Evolutionary conservation across 352 stramenopile species (phyloP), one percentile per base, ranked within the genome.

Genomic region (Phytophthora multivora): DNA sequence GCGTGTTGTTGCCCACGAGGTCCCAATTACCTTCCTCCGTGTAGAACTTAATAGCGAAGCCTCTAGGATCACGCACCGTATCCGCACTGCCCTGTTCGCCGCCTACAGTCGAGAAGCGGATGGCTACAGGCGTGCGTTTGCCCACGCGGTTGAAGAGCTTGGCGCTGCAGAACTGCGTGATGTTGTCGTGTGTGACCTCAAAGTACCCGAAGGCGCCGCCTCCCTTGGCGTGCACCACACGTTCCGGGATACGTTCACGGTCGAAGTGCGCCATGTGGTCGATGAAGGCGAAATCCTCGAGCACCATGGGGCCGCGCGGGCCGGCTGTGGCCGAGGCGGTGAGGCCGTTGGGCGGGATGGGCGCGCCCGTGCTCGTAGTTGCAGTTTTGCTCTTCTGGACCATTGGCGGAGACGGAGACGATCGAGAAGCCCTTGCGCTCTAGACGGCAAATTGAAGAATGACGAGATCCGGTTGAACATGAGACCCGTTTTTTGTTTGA

Each of bases 21-120:
- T 98, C 93, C 87, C 92, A 98, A 71, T 98, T 97, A 23, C 93
- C 93, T 46, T 98, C 90, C 53, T 97, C 85, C 28, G 90, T 97
- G 79, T 98, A 97, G 56, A 98, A 97, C 71, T 98, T 98, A 36
- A 98, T 77, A 4, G 93, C 89, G 65, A 97, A 98, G 2, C 93
- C 93, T 16, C 93, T 76, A 3, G 89, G 88, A 59, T 98, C 92
- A 9, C 93, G 87, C 15, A 75, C 86, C 16, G 90, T 97, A 62
- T 97, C 90, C 10, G 89, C 75, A 25, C 73, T 89, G 47, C 89
- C 90, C 35, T 48, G 71, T 59, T 97, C 90, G 4, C 84, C 86
- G 15, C 80, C 86, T 13, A 97, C 88, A 1, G 84, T 96, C 10
- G 88, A 97, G 51, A 97, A 97, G 19, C 91, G 83, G 18, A 89